These are phyloP conservation scores for Albugo laibachii DNA, from an alignment of 352 stramenopile species.

Conservation along the genomic window DNA sequence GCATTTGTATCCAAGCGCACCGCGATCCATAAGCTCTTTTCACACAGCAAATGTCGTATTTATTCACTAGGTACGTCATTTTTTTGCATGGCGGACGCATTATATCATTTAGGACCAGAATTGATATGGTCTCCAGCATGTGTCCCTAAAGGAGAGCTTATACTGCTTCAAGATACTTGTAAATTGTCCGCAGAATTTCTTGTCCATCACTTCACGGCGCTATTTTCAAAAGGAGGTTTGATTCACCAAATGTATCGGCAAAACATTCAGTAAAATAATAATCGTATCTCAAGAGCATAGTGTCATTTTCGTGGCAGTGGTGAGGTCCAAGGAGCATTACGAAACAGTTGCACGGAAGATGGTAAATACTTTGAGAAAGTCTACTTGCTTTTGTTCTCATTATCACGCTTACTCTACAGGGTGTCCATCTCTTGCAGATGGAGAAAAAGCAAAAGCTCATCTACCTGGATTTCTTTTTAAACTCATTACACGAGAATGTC, in stretches of 20 bases:
- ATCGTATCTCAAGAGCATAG: conserved; percentile 14
- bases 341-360: conserved; percentile 40
- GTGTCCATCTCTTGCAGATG: conserved; percentile 2
- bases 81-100: conserved; percentile 23
- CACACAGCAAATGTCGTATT: too few species aligned
- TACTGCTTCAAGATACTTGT: conserved; percentile 34
- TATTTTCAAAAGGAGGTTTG: conserved; percentile 46
- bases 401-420: neutral
- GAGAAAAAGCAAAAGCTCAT: neutral
- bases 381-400: neutral
- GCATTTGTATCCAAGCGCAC: too few species aligned
- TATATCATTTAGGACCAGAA: conserved; percentile 28
- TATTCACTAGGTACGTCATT: too few species aligned
- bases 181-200: conserved; percentile 34
- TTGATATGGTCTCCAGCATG: conserved; percentile 27
- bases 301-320: conserved; percentile 33
- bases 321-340: conserved; percentile 34
- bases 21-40: too few species aligned
- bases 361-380: conserved; percentile 9
- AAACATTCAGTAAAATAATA: too few species aligned
- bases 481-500: conserved; percentile 4
- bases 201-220: conserved; percentile 46
- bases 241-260: neutral
- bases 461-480: conserved; percentile 6
- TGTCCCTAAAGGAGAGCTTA: conserved; percentile 25